A percentile compares a stretch with the other conserved stretches of the same genome.
These are phyloP conservation scores for Anastatica hierochuntica DNA, from an alignment of 345 rosid species.

Conservation along the genomic window DNA sequence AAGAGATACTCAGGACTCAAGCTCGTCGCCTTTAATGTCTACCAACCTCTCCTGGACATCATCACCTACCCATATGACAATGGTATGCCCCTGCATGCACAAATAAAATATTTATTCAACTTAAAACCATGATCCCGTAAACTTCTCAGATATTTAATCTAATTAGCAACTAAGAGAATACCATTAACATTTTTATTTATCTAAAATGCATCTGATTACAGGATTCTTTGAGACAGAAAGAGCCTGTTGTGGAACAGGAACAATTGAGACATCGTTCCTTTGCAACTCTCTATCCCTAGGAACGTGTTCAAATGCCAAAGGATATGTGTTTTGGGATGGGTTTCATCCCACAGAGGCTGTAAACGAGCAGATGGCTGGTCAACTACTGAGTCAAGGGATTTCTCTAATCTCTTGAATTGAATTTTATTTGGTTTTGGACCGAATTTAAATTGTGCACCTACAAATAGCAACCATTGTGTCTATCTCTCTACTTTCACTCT, in stretches of 20 bases:
- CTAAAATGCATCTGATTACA: slow-evolving; percentile 21
- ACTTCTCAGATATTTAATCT: background rate
- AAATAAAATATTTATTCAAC: slow-evolving; percentile 3
- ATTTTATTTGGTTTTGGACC: background rate
- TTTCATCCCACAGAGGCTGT: slow-evolving; percentile 92
- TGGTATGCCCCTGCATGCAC: slow-evolving; percentile 34
- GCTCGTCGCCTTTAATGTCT: slow-evolving; percentile 65
- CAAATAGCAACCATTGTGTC: slow-evolving; percentile 5
- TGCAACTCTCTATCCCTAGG: slow-evolving; percentile 59
- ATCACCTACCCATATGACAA: slow-evolving; percentile 46
- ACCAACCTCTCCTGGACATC: slow-evolving; percentile 70
- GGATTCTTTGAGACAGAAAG: slow-evolving; percentile 77
- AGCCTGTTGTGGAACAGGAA: slow-evolving; percentile 91
- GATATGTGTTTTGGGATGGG: slow-evolving; percentile 89
- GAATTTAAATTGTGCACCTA: slow-evolving; percentile 12
- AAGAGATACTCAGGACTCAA: slow-evolving; percentile 57
- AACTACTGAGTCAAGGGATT: slow-evolving; percentile 58
- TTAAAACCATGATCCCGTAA: background rate
- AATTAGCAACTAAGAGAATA: background rate
- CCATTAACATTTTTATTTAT: background rate
- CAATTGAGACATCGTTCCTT: slow-evolving; percentile 69
- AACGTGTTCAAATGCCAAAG: slow-evolving; percentile 74
- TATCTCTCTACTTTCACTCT: no score
- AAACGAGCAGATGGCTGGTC: slow-evolving; percentile 50
- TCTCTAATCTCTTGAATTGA: slow-evolving; percentile 54